These are phyloP conservation scores for Solanum tarapatanum DNA, from an alignment of 257 asterid species.

Conservation along the genomic window DNA sequence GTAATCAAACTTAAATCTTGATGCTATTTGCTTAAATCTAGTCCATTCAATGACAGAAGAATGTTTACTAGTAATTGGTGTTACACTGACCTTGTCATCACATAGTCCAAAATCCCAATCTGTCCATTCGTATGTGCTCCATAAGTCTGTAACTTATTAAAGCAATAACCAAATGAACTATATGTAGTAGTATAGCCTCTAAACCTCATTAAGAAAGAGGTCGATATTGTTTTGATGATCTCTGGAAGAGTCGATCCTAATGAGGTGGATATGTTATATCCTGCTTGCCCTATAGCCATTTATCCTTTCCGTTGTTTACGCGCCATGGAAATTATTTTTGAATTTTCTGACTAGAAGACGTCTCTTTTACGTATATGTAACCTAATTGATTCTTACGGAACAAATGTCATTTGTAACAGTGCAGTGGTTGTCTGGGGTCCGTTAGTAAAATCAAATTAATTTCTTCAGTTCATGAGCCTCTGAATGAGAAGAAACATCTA, in stretches of 20 bases:
- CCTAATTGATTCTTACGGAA: conserved; percentile 30
- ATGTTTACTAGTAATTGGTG: background rate
- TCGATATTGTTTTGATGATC: background rate
- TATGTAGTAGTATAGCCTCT: background rate
- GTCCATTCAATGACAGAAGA: background rate
- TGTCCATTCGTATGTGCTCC: background rate
- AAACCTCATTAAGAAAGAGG: background rate
- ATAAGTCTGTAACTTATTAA: background rate
- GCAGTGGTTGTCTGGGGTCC: conserved; percentile 92
- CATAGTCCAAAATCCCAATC: background rate
- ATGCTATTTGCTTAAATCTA: background rate
- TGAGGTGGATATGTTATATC: background rate
- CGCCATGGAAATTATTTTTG: background rate
- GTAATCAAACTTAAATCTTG: background rate
- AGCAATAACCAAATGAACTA: background rate
- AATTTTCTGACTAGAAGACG: background rate
- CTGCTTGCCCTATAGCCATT: background rate
- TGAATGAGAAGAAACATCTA: conserved; percentile 21
- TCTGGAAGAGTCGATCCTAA: background rate
- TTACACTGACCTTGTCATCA: background rate
- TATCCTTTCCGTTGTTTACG: background rate
- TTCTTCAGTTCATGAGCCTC: conserved; percentile 27
- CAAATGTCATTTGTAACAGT: conserved; percentile 51
- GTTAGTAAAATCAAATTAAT: conserved; percentile 33
- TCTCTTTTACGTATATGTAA: background rate